These are phyloP conservation scores for Phylloporus arenicola DNA, from an alignment of 768 basidiomycete genomes.

Conservation along the genomic window DNA sequence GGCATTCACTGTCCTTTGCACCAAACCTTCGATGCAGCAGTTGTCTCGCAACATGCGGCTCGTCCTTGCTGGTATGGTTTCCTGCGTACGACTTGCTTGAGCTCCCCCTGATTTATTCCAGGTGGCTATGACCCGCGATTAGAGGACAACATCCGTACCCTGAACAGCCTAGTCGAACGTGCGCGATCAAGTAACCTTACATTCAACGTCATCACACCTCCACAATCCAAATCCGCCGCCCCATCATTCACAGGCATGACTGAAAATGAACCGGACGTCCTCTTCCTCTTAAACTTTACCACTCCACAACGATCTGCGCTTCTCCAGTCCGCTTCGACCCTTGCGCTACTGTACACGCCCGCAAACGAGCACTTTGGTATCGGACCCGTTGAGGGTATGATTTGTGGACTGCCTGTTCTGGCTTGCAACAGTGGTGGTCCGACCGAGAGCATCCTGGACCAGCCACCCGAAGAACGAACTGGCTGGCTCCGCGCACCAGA, in stretches of 20 bases:
- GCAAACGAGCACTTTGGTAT: conserved; percentile 97
- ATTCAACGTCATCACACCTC: conserved; percentile 51
- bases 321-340: conserved; percentile 58
- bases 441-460: conserved; percentile 72
- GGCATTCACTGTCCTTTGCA: conserved; percentile 60
- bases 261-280: conserved; percentile 48
- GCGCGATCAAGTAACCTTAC: conserved; percentile 51
- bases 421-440: conserved; percentile 88
- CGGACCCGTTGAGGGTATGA: conserved; percentile 92
- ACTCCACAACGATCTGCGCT: conserved; percentile 78
- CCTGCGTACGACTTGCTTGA: not conserved
- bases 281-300: conserved; percentile 92
- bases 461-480: conserved; percentile 44
- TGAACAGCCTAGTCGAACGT: conserved; percentile 56
- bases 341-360: conserved; percentile 87
- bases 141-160: conserved; percentile 73
- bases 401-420: conserved; percentile 83
- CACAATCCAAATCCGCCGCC: conserved; percentile 33
- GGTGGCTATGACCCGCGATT: conserved; percentile 90
- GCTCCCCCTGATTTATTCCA: conserved; percentile 23
- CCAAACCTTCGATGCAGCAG: conserved; percentile 15
- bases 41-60: conserved; percentile 48
- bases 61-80: conserved; percentile 64
- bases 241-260: conserved; percentile 40
- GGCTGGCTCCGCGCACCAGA: conserved; percentile 73